Base-by-base conservation (phyloP, 2,329 filamentous ascomycete genomes). In the Penicillium sclerotigenum region DNA sequence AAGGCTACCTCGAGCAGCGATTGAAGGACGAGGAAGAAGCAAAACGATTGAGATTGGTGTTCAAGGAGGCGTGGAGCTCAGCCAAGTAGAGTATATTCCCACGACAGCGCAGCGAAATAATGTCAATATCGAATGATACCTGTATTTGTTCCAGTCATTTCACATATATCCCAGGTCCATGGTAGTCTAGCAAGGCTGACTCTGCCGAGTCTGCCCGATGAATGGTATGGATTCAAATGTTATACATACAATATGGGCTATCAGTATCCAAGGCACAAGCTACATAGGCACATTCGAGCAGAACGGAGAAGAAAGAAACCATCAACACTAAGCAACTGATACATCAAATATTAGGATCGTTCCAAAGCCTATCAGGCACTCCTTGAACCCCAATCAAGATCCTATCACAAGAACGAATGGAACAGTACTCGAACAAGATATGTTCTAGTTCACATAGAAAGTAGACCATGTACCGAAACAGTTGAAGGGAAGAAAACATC, bases 1-100 rank as follows among this genome's bases (percentile, higher is more conserved):
- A 86, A 69, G 88, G 83, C 0, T 97, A 93, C 73, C 71, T 99
- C 71, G 77, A 85, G 68, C 89, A 92, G 77, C 83, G 90, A 71
- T 75, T 96, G 65, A 86, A 88, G 73, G 88, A 95, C 70, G 85
- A 81, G 49, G 71, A 70, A 2, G 80, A 83, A 68, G 89, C 88
- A 0, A 83, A 83, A 63, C 83, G 85, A 65, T 72, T 93, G 66
- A 81, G 82, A 34, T 77, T 72, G 5, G 71, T 89, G 22, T 97
- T 97, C 69, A 87, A 83, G 73, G 78, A 77, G 42, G 87, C 87
- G 41, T 94, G 89, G 87, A 58, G 29, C 46, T 58, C 63, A 20
- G 59, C 62, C 50, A 47, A 64, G 24, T 51, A 43, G 18, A 57
- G 42, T 46, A 20, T 26, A 33, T 33, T 18, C 18, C 10, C 33